A percentile compares a stretch with the other conserved stretches of the same genome.
Conservation (phyloP, 805 yeast species). For the Metschnikowia shivogae region DNA sequence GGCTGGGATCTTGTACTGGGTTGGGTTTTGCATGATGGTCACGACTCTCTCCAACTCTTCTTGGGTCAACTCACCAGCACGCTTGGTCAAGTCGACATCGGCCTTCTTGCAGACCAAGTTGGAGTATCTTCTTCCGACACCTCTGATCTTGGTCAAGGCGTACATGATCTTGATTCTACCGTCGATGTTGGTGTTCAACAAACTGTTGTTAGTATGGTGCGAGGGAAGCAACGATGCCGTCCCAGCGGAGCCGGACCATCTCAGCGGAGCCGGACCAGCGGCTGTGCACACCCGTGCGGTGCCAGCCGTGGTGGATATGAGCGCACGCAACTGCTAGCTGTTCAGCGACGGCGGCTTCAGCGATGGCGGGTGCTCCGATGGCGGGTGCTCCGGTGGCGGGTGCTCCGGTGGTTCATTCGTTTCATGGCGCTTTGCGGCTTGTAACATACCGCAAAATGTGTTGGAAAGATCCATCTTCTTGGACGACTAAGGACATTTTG, state of each 20-base stretch:
- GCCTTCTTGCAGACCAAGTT: slow-evolving; percentile 99
- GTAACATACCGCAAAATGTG: slow-evolving; percentile 97
- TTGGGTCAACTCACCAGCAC: slow-evolving; percentile 99
- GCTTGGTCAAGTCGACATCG: slow-evolving; percentile 95
- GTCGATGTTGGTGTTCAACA: slow-evolving; percentile 99
- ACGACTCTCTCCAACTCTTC: slow-evolving; percentile 99
- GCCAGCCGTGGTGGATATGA: no score
- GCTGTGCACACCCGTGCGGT: no score
- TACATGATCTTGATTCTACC: slow-evolving; percentile 99
- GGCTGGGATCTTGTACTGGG: slow-evolving; percentile 98
- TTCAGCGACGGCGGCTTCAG: no score
- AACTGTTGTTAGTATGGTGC: slow-evolving; percentile 48
- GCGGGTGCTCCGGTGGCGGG: no score
- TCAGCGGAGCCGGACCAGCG: no score
- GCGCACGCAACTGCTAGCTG: no score
- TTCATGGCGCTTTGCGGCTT: background rate
- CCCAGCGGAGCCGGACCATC: no score
- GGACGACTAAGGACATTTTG: slow-evolving; percentile 95
- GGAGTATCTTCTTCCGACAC: slow-evolving; percentile 99
- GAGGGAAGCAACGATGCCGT: no score
- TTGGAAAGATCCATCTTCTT: slow-evolving; percentile 99
- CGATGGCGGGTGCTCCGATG: no score
- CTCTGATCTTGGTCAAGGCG: slow-evolving; percentile 99
- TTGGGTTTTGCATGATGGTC: slow-evolving; percentile 99
- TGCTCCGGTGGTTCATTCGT: background rate